Evolutionary conservation across 805 yeast species (phyloP).

Genomic region (Pichia cephalocereana): DNA sequence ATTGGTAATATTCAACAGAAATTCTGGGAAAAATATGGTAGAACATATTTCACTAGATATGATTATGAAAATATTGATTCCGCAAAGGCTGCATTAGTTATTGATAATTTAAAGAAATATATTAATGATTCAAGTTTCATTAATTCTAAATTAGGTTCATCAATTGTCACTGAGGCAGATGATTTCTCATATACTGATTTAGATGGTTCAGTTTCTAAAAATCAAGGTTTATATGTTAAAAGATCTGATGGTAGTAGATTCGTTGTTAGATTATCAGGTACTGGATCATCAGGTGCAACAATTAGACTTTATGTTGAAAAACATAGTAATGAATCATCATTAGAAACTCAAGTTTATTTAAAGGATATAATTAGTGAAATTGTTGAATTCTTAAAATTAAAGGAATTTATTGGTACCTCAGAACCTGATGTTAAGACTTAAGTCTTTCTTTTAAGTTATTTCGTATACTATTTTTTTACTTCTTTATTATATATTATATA

Average conservation of each 20-base stretch:
- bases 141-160: slow-evolving; percentile 19
- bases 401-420: slow-evolving; percentile 67
- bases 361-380: slow-evolving; percentile 53
- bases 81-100: slow-evolving; percentile 66
- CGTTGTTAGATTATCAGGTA: slow-evolving; percentile 87
- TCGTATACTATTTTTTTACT: not conserved
- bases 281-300: slow-evolving; percentile 97
- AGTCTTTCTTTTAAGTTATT: not conserved
- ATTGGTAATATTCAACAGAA: slow-evolving; percentile 71
- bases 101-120: slow-evolving; percentile 38
- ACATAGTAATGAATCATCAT: slow-evolving; percentile 49
- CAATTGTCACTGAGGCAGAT: slow-evolving; percentile 63
- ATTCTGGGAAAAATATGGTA: slow-evolving; percentile 89
- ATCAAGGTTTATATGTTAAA: slow-evolving; percentile 86
- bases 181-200: slow-evolving; percentile 90
- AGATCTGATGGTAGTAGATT: slow-evolving; percentile 75
- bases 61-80: slow-evolving; percentile 80
- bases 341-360: slow-evolving; percentile 61
- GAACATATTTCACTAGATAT: slow-evolving; percentile 94
- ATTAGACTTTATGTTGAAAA: slow-evolving; percentile 86
- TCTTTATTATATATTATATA: not conserved
- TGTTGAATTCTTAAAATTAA: slow-evolving; percentile 58
- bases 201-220: slow-evolving; percentile 80
- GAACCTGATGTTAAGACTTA: slow-evolving; percentile 86
- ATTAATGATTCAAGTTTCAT: slow-evolving; percentile 22